Conservation (phyloP, 345 rosid species). For the Salix brachista region DNA sequence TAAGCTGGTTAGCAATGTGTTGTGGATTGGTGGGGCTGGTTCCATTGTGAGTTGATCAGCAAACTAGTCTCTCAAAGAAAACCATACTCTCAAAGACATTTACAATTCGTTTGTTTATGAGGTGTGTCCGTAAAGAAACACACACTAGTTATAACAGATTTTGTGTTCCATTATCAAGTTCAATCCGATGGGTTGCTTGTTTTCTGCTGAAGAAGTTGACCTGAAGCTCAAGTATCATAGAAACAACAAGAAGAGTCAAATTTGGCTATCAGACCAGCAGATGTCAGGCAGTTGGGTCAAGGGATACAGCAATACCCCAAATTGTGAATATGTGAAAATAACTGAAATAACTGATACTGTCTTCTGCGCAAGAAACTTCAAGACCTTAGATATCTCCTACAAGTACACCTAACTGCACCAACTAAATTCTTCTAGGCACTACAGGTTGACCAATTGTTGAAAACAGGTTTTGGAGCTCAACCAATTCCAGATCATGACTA, state of each 20-base stretch:
- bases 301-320: neutral
- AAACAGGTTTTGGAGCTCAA: neutral
- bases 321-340: neutral
- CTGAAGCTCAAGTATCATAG: neutral
- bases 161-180: neutral
- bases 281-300: neutral
- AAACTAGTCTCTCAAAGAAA: neutral
- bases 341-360: neutral
- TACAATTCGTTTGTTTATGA: too few species aligned
- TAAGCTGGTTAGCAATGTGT: neutral
- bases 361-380: neutral
- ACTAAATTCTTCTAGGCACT: neutral
- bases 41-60: neutral
- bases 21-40: neutral
- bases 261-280: neutral
- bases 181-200: neutral
- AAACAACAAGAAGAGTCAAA: neutral
- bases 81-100: neutral
- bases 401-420: neutral
- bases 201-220: neutral
- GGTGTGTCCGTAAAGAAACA: too few species aligned
- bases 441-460: neutral
- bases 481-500: neutral
- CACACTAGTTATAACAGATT: too few species aligned
- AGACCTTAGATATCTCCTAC: neutral